Percentiles rank a stretch among this genome's conserved stretches.
Conservation (phyloP, 352 stramenopile species). For the Phytophthora constricta region DNA sequence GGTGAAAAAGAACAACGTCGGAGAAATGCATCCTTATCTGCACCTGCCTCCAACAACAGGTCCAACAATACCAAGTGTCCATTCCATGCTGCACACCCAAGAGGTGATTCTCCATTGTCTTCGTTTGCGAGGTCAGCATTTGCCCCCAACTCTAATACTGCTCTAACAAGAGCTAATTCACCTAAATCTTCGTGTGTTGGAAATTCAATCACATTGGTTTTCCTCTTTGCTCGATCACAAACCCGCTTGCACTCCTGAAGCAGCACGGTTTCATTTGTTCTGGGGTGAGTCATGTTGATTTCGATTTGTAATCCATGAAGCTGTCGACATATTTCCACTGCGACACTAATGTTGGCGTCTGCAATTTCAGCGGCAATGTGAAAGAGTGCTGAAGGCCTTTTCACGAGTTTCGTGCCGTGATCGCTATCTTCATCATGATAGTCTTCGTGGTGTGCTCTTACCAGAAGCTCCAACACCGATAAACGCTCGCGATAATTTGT, state of each 20-base stretch:
- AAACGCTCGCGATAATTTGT: slow-evolving; percentile 27
- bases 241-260: slow-evolving; percentile 69
- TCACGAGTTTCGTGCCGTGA: slow-evolving; percentile 14
- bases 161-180: slow-evolving; percentile 48
- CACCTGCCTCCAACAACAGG: slow-evolving; percentile 57
- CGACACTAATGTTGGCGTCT: slow-evolving; percentile 50
- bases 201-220: not conserved
- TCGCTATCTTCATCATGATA: not conserved
- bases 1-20: slow-evolving; percentile 55
- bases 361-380: slow-evolving; percentile 59
- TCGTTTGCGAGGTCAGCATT: slow-evolving; percentile 62
- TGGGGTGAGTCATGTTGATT: slow-evolving; percentile 53
- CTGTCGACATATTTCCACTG: slow-evolving; percentile 56
- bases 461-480: slow-evolving; percentile 27
- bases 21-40: slow-evolving; percentile 43
- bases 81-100: slow-evolving; percentile 59
- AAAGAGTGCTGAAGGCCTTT: slow-evolving; percentile 44
- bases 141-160: slow-evolving; percentile 58
- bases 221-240: slow-evolving; percentile 19
- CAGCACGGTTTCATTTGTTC: slow-evolving; percentile 51
- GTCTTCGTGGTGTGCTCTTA: slow-evolving; percentile 1
- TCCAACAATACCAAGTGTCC: slow-evolving; percentile 55
- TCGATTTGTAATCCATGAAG: slow-evolving; percentile 50
- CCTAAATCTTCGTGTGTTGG: slow-evolving; percentile 10
- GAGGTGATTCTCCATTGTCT: slow-evolving; percentile 54